Evolutionary conservation across 2,329 filamentous ascomycete genomes (phyloP).

Genomic region (Penicillium digitatum): DNA sequence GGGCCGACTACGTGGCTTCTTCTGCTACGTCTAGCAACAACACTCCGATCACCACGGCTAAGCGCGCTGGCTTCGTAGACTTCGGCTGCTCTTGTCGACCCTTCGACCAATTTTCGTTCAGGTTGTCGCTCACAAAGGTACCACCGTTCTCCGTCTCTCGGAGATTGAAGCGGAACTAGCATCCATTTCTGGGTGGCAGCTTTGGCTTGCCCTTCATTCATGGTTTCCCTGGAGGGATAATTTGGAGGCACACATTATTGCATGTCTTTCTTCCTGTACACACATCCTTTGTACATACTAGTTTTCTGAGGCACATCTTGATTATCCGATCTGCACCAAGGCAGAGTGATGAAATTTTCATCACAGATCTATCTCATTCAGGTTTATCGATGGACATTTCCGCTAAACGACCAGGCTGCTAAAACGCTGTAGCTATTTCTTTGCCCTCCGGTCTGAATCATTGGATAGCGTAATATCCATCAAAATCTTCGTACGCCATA

Average conservation of each 20-base stretch:
- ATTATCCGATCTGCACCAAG: too few species aligned
- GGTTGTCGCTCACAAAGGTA: constrained; percentile 30
- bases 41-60: constrained; percentile 20
- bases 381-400: background rate
- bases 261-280: background rate
- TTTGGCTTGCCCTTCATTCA: too few species aligned
- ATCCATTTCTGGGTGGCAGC: too few species aligned
- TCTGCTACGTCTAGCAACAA: constrained; percentile 17
- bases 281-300: too few species aligned
- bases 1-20: constrained; percentile 32
- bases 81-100: constrained; percentile 13
- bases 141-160: constrained; percentile 23
- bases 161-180: too few species aligned
- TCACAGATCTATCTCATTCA: background rate
- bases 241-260: background rate
- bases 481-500: background rate
- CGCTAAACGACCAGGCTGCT: background rate
- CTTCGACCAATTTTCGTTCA: constrained; percentile 26
- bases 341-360: too few species aligned
- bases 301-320: too few species aligned
- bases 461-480: background rate
- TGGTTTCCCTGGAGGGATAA: background rate
- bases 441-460: too few species aligned
- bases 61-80: constrained; percentile 33
- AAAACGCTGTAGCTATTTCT: too few species aligned